Conservation (phyloP, 805 yeast species). For the Candida caryicola region DNA sequence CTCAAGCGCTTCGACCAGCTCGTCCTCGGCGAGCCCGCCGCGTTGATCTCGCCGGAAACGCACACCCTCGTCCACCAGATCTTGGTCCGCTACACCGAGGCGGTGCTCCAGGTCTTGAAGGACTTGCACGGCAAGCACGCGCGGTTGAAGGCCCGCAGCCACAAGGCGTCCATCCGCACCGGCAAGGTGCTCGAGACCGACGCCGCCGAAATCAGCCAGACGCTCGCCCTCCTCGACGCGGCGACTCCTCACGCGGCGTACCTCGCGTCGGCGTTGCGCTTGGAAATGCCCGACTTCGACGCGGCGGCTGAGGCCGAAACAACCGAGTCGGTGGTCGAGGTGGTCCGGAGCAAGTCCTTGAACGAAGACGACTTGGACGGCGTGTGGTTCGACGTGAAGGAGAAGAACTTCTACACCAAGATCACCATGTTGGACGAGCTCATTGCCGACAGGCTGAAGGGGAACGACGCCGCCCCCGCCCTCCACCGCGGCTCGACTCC, state of each 20-base stretch:
- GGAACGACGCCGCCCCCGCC: neutral
- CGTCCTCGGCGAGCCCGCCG: conserved; percentile 15
- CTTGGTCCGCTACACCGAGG: conserved; percentile 42
- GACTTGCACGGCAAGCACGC: conserved; percentile 34
- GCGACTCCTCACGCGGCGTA: conserved; percentile 42
- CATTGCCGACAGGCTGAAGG: conserved; percentile 14
- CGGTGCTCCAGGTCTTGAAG: conserved; percentile 36
- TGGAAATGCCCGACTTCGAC: conserved; percentile 15
- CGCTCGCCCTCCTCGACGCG: conserved; percentile 39
- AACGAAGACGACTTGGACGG: conserved; percentile 26
- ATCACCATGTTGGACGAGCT: conserved; percentile 43
- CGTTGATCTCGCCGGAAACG: conserved; percentile 23
- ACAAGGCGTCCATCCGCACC: conserved; percentile 59
- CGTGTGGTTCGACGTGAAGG: conserved; percentile 66
- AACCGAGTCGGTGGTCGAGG: conserved; percentile 16
- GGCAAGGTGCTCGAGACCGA: conserved; percentile 55
- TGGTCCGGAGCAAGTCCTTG: conserved; percentile 18
- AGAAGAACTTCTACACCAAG: conserved; percentile 60
- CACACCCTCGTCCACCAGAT: conserved; percentile 31
- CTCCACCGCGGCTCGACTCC: neutral
- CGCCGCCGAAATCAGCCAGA: conserved; percentile 31
- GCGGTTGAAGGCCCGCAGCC: conserved; percentile 38
- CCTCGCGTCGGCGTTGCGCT: conserved; percentile 41
- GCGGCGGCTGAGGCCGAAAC: conserved; percentile 10
- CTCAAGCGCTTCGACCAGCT: conserved; percentile 44